These are phyloP conservation scores for Diutina mesorugosa DNA, from an alignment of 1,139 yeast species.

Conservation along the genomic window DNA sequence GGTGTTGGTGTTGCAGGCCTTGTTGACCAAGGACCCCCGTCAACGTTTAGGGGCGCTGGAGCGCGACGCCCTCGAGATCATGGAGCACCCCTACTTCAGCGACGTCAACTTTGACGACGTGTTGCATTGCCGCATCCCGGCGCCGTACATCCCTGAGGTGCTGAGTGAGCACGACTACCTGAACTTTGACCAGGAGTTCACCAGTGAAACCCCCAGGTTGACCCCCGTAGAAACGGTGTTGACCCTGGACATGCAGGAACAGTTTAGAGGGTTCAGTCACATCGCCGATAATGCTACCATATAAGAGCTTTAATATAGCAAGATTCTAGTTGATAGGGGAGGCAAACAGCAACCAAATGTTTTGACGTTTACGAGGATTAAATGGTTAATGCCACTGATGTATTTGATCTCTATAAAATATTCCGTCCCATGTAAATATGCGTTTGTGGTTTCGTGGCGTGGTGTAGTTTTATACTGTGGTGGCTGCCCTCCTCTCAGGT, in stretches of 20 bases:
- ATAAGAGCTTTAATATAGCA: neutral
- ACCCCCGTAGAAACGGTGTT: slow-evolving; percentile 88
- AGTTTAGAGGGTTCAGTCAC: slow-evolving; percentile 92
- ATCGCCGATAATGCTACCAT: slow-evolving; percentile 38
- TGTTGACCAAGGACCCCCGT: slow-evolving; percentile 78
- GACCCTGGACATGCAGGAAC: slow-evolving; percentile 85
- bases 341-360: no score
- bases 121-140: slow-evolving; percentile 55
- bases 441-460: neutral
- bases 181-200: slow-evolving; percentile 89
- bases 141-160: slow-evolving; percentile 77
- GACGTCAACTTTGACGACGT: slow-evolving; percentile 88
- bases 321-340: neutral
- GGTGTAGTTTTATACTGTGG: neutral
- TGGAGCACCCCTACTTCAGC: slow-evolving; percentile 88
- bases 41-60: slow-evolving; percentile 78
- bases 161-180: slow-evolving; percentile 83
- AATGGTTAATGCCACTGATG: neutral
- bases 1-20: slow-evolving; percentile 82
- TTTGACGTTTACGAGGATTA: no score
- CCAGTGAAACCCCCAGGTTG: slow-evolving; percentile 86
- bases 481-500: neutral
- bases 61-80: slow-evolving; percentile 82
- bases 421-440: neutral
- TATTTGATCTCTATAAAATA: neutral